A percentile compares a stretch with the other conserved stretches of the same genome.
Evolutionary conservation across 176 grass and related monocot species (phyloP).

Genomic region (Phoenix roebelenii): DNA sequence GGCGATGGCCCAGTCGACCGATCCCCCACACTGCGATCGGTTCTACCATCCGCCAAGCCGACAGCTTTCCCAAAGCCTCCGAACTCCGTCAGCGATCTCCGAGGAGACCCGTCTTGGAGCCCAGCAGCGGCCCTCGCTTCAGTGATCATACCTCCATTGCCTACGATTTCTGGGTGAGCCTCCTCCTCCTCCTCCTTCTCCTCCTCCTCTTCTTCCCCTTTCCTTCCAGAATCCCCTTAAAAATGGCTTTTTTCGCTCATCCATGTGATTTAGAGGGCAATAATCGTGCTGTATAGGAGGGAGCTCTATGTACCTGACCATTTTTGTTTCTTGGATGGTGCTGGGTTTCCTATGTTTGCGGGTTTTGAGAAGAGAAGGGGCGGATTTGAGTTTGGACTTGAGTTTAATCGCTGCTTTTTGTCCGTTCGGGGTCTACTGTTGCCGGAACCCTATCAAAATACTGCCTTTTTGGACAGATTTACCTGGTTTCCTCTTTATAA

Average conservation of each 20-base stretch:
- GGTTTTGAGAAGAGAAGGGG: too few species aligned
- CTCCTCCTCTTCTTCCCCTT: background rate
- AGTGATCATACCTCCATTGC: background rate
- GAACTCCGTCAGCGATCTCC: conserved; percentile 2
- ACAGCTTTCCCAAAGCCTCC: background rate
- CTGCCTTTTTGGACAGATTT: too few species aligned
- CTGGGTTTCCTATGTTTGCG: too few species aligned
- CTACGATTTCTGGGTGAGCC: conserved; percentile 19
- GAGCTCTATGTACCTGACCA: background rate
- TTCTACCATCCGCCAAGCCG: too few species aligned
- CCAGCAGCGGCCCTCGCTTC: too few species aligned
- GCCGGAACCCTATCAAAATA: too few species aligned
- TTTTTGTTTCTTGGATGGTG: background rate
- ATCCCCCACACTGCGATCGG: too few species aligned
- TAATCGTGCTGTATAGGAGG: conserved; percentile 11
- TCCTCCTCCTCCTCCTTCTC: background rate
- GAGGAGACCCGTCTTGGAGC: conserved; percentile 6
- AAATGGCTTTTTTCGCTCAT: conserved; percentile 2
- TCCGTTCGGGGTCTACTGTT: too few species aligned
- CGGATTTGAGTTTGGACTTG: too few species aligned
- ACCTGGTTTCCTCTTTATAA: too few species aligned
- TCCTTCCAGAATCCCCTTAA: background rate
- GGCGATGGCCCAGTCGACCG: background rate
- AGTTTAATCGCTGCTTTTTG: too few species aligned
- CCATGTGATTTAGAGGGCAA: conserved; percentile 10